Evolutionary conservation across 441 rosid species (phyloP).

Genomic region (Aquilaria agallochum): DNA sequence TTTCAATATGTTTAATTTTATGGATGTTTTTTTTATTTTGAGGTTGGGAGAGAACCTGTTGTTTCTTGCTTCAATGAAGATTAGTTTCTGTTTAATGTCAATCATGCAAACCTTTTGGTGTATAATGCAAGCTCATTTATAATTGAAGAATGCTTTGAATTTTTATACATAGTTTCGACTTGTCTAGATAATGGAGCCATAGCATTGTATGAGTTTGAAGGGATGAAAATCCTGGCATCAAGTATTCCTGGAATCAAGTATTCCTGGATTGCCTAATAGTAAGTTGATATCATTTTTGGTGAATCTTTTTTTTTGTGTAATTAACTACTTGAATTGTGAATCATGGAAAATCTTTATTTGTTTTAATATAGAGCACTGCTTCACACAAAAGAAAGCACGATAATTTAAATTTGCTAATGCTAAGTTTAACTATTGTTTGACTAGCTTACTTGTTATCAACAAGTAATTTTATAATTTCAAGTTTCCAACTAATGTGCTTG

Average conservation of each 20-base stretch:
- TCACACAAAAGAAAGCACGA: background rate
- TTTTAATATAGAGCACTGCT: background rate
- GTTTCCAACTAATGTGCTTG: slow-evolving; percentile 15
- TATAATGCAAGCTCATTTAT: slow-evolving; percentile 38
- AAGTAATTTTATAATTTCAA: background rate
- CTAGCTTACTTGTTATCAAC: background rate
- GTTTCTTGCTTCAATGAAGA: background rate
- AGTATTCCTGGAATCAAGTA: slow-evolving; percentile 60
- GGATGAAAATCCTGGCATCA: slow-evolving; percentile 65
- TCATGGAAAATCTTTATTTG: background rate
- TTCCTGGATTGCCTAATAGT: slow-evolving; percentile 70
- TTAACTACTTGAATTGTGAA: background rate
- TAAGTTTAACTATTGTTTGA: background rate
- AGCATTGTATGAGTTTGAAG: slow-evolving; percentile 54
- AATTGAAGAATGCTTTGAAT: slow-evolving; percentile 75
- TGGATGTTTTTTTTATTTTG: background rate
- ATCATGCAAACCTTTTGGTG: slow-evolving; percentile 4
- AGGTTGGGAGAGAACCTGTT: background rate
- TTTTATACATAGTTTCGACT: slow-evolving; percentile 59
- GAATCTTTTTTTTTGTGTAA: background rate
- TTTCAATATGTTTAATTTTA: background rate
- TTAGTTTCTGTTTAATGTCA: background rate
- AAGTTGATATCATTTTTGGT: slow-evolving; percentile 11
- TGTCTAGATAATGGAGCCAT: slow-evolving; percentile 53
- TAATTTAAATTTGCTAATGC: background rate